These are phyloP conservation scores for Xylaria polymorpha DNA, from an alignment of 2,329 filamentous ascomycete genomes.

Conservation along the genomic window DNA sequence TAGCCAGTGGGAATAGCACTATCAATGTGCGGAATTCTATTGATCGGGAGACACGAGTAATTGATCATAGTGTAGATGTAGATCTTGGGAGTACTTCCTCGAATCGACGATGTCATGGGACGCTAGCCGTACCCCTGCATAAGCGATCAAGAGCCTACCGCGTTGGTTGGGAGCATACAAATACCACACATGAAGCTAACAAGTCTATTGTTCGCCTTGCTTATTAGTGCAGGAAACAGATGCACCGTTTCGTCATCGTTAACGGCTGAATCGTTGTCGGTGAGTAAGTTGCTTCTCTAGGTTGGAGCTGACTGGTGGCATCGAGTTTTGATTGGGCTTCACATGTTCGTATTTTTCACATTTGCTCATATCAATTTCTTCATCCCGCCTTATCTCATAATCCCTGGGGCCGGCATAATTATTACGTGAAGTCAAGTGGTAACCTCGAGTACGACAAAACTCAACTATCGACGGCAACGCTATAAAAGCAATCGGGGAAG, in stretches of 20 bases:
- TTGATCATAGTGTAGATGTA: not conserved
- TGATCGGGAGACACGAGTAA: not conserved
- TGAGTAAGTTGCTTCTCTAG: not conserved
- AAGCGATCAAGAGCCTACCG: not conserved
- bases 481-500: not conserved
- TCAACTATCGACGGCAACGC: no score
- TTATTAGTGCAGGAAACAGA: not conserved
- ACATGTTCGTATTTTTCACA: not conserved
- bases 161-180: not conserved
- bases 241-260: not conserved
- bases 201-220: not conserved
- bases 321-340: not conserved
- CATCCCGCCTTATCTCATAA: not conserved
- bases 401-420: not conserved
- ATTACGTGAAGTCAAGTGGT: not conserved
- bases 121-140: slow-evolving; percentile 7
- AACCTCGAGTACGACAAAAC: not conserved
- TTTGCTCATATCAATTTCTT: not conserved
- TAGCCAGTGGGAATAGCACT: not conserved
- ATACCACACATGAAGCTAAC: not conserved
- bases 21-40: not conserved
- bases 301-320: not conserved
- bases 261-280: not conserved
- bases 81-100: not conserved
- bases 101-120: not conserved